phyloP scores from a whole-genome alignment of 108 stramenopile species.

The Nannochloropsis gaditana region DNA sequence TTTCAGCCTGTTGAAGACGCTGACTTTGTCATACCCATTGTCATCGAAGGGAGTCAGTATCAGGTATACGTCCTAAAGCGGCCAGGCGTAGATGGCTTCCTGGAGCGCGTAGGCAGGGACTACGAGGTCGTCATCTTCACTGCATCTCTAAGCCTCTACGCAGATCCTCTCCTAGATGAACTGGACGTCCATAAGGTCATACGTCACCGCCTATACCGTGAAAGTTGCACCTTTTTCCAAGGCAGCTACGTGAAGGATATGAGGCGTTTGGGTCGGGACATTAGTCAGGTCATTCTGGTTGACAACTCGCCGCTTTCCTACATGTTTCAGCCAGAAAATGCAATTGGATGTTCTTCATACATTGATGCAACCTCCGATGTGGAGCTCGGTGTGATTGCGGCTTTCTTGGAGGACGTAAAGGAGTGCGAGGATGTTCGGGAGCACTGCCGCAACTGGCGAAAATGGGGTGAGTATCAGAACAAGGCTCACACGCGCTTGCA shows the following conservation, averaged over 20 bases:
- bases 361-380: conserved; percentile 86
- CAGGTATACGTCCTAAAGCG: conserved; percentile 95
- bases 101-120: conserved; percentile 78
- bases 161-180: conserved; percentile 89
- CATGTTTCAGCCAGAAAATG: conserved; percentile 95
- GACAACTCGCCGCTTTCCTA: conserved; percentile 95
- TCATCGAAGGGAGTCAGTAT: conserved; percentile 91
- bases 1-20: conserved; percentile 79
- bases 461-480: background rate
- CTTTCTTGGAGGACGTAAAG: conserved; percentile 72
- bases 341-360: conserved; percentile 88
- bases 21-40: conserved; percentile 81
- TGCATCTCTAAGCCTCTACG: conserved; percentile 93
- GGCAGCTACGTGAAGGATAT: conserved; percentile 98
- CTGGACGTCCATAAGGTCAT: conserved; percentile 77
- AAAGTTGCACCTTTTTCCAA: conserved; percentile 90
- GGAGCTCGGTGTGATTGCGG: conserved; percentile 86
- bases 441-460: conserved; percentile 1
- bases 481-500: too few species aligned
- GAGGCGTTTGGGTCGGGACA: conserved; percentile 70
- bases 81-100: conserved; percentile 92
- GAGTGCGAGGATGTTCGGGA: conserved; percentile 66
- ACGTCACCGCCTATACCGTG: conserved; percentile 83
- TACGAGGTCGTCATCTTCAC: conserved; percentile 99
- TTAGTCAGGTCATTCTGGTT: conserved; percentile 82